phyloP scores from a whole-genome alignment of 106 monocot species.

The Chionographis japonica region DNA sequence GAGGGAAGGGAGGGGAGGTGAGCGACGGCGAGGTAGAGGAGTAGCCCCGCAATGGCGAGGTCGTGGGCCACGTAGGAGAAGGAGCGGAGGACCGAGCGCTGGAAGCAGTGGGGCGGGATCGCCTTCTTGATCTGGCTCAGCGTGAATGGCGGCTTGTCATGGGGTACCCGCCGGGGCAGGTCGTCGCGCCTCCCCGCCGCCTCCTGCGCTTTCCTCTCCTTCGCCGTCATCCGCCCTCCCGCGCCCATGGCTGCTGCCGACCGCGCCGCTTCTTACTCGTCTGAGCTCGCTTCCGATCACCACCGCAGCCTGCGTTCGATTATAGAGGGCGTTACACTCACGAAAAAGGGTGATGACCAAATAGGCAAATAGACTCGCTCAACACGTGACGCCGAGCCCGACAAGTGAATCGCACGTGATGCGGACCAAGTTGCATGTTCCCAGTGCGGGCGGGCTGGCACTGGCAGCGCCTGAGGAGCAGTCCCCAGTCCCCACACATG shows the following conservation, averaged over 20 bases:
- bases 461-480: no score
- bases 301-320: no score
- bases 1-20: constrained; percentile 48
- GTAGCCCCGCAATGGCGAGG: constrained; percentile 19
- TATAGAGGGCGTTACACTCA: no score
- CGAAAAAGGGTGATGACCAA: no score
- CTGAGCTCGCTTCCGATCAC: no score
- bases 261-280: no score
- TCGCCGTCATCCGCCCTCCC: constrained; percentile 13
- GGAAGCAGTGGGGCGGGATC: constrained; percentile 78
- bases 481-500: no score
- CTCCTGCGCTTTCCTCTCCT: neutral
- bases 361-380: no score
- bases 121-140: constrained; percentile 56
- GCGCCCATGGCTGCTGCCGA: constrained; percentile 5
- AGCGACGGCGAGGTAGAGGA: constrained; percentile 51
- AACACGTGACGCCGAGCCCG: no score
- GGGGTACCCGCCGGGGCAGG: constrained; percentile 7
- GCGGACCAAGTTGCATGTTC: no score
- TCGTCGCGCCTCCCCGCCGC: neutral
- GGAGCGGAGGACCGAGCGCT: constrained; percentile 41
- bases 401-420: no score
- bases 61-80: constrained; percentile 50
- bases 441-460: no score
- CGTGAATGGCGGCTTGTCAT: constrained; percentile 52